phyloP scores from a whole-genome alignment of 192 early-diverging fungal species.

The Glomus cerebriforme region DNA sequence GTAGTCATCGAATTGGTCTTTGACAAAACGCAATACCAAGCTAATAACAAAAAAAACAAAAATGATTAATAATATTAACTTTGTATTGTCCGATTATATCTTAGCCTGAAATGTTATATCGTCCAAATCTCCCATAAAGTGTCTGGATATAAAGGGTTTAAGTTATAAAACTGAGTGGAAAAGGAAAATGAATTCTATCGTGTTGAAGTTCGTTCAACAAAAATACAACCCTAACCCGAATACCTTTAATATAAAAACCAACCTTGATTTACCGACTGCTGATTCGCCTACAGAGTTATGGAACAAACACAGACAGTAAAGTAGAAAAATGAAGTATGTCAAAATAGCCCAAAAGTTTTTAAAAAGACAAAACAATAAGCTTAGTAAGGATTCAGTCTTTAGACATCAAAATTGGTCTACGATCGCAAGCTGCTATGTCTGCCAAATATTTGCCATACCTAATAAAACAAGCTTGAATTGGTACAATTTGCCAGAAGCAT shows the following conservation, averaged over 20 bases:
- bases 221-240: not conserved
- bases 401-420: not conserved
- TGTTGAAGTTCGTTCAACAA: not conserved
- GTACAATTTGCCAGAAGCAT: constrained; percentile 65
- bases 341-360: not conserved
- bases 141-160: not conserved
- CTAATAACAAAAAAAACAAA: constrained; percentile 36
- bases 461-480: constrained; percentile 96
- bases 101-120: not conserved
- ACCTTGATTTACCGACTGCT: constrained; percentile 71
- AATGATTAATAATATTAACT: not conserved
- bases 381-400: not conserved
- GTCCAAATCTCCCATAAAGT: not conserved
- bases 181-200: not conserved
- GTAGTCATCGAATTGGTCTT: constrained; percentile 91
- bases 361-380: not conserved
- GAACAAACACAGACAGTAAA: not conserved
- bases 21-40: constrained; percentile 85
- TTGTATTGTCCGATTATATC: not conserved
- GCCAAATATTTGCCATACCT: constrained; percentile 52
- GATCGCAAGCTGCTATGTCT: not conserved
- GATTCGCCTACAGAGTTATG: constrained; percentile 52
- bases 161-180: not conserved
- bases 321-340: not conserved
- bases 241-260: constrained; percentile 22